Evolutionary conservation across 805 yeast species (phyloP), one percentile per base, ranked within the genome.

Genomic region (Kodamaea restingae): DNA sequence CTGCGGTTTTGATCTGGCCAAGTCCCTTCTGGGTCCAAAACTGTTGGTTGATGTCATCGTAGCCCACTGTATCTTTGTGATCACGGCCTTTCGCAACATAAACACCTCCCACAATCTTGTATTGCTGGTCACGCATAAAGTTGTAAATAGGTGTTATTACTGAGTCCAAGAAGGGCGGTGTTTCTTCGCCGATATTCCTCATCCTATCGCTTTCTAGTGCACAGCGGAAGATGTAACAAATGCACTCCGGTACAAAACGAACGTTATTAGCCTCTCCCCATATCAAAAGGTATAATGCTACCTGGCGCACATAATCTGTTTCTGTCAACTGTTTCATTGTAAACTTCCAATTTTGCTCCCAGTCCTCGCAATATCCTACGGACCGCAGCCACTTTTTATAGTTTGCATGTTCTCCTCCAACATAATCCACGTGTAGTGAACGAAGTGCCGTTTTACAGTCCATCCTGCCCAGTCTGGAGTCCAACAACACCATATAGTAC

Each of bases 381-480:
- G n/a, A 45, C 39, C 10, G 47, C n/a, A 80, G 88, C 98, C 98
- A 91, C 60, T 85, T 88, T 54, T 82, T 76, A 61, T 81, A 91
- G 61, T 91, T 91, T 3, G 97, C 76, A 43, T 80, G 70, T 36
- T 81, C 86, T 12, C 98, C 97, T 0, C 96, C 97, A 45, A 91
- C 87, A 60, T 91, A 91, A 45, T 90, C 95, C 1, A 88, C 81
- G 61, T 91, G 98, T 24, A 91, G 62, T 0, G 91, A 76, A 2
- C 80, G 54, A 41, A 91, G 65, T 0, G 97, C 97, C 41, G 65
- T 73, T 25, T 67, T 59, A 3, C 95, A 84, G 2, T 80, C 61
- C 73, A 82, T 77, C 44, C 98, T 75, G 44, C 95, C 78, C 0
- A 95, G 76, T 43, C 96, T 76, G 6, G 97, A 90, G 52, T 91